A percentile compares a stretch with the other conserved stretches of the same genome.
Evolutionary conservation across 805 yeast species (phyloP).

Genomic region (Pichia heedii): DNA sequence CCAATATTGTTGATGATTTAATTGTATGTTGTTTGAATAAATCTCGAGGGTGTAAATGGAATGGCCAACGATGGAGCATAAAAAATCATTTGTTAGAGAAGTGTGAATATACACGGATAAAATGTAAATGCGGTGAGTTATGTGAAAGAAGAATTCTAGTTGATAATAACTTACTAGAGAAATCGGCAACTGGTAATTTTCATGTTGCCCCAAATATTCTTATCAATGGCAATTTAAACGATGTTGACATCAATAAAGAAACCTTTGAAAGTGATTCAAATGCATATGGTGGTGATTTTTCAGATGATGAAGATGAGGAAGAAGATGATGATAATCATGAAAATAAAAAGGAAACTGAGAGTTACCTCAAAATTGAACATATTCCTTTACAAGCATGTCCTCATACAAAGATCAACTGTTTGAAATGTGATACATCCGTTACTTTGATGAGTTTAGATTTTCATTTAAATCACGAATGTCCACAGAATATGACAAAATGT

Average conservation of each 20-base stretch:
- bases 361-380: neutral
- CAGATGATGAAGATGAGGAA: neutral
- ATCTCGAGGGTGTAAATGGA: conserved; percentile 47
- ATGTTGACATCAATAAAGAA: neutral
- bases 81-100: conserved; percentile 37
- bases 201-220: neutral
- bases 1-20: conserved; percentile 55
- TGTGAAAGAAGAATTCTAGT: conserved; percentile 15
- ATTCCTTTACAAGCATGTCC: conserved; percentile 24
- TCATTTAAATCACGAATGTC: conserved; percentile 34
- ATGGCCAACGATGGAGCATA: conserved; percentile 51
- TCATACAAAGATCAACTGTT: conserved; percentile 31
- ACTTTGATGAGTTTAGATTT: conserved; percentile 22
- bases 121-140: conserved; percentile 25
- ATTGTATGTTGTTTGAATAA: conserved; percentile 45
- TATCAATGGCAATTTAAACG: neutral
- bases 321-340: neutral
- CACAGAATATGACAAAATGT: conserved; percentile 30
- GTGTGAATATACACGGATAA: conserved; percentile 32
- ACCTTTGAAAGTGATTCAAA: neutral
- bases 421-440: conserved; percentile 27
- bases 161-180: conserved; percentile 3
- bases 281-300: conserved; percentile 5
- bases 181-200: neutral
- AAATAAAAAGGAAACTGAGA: neutral